A percentile compares a stretch with the other conserved stretches of the same genome.
Conservation (phyloP, 1,284 basidiomycete genomes). For the Crepidotus sp. region DNA sequence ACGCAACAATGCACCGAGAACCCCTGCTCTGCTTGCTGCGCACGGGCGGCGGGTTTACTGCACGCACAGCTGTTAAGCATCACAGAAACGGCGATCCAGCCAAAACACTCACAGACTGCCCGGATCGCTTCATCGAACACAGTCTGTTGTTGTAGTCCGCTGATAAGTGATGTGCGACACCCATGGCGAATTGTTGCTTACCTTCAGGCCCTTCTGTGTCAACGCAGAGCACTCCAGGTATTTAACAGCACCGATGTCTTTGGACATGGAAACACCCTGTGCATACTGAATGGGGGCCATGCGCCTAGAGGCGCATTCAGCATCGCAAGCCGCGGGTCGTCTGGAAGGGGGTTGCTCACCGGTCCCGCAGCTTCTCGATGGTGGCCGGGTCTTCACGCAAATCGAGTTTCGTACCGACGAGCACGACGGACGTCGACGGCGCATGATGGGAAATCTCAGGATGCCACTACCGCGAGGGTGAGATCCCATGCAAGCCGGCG, state of each 20-base stretch:
- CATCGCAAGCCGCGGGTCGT: constrained; percentile 5
- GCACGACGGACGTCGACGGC: constrained; percentile 86
- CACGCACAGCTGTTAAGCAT: constrained; percentile 8
- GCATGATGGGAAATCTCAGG: constrained; percentile 97
- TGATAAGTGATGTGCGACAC: not conserved
- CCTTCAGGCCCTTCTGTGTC: constrained; percentile 92
- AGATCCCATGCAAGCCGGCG: constrained; percentile 9
- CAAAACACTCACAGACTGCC: constrained; percentile 66
- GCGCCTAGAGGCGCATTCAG: constrained; percentile 45
- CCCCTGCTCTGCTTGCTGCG: constrained; percentile 40
- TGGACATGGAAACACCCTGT: constrained; percentile 86
- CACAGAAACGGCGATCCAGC: constrained; percentile 7
- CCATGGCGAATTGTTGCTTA: not conserved
- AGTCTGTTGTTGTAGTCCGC: constrained; percentile 32
- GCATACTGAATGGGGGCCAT: constrained; percentile 92
- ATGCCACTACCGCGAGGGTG: constrained; percentile 63
- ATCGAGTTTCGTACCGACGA: constrained; percentile 98
- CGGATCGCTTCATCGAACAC: constrained; percentile 97
- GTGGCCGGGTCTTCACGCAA: constrained; percentile 90
- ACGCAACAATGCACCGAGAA: constrained; percentile 62
- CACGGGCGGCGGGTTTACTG: constrained; percentile 66
- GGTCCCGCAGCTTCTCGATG: constrained; percentile 87
- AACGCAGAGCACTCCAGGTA: constrained; percentile 97
- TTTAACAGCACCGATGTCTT: constrained; percentile 92
- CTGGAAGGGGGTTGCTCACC: constrained; percentile 41